These are phyloP conservation scores for Spinellus fusiger DNA, from an alignment of 192 early-diverging fungal genomes.

Conservation along the genomic window DNA sequence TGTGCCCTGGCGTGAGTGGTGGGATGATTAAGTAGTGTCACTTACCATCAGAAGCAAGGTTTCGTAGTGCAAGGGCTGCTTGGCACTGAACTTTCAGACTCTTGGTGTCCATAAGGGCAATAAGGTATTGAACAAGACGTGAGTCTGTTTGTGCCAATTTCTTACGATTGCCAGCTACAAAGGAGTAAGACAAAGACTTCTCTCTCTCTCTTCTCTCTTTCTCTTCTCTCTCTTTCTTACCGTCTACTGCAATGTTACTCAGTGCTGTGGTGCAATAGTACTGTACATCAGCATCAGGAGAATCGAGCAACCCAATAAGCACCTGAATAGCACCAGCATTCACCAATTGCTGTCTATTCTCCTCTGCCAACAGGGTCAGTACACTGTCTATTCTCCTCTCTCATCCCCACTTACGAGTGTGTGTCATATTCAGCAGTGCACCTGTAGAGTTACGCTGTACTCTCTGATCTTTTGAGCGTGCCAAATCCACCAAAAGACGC, in stretches of 20 bases:
- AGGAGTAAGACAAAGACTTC: neutral
- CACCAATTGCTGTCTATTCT: slow-evolving; percentile 79
- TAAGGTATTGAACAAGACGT: slow-evolving; percentile 65
- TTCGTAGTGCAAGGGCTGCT: slow-evolving; percentile 81
- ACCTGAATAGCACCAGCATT: slow-evolving; percentile 79
- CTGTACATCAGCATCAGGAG: slow-evolving; percentile 80
- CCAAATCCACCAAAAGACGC: slow-evolving; percentile 64
- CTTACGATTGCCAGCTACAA: slow-evolving; percentile 45
- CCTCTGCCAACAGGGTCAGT: slow-evolving; percentile 29
- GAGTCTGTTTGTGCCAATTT: slow-evolving; percentile 68
- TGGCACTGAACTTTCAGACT: slow-evolving; percentile 83
- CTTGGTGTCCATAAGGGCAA: slow-evolving; percentile 71
- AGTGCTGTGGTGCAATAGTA: slow-evolving; percentile 89
- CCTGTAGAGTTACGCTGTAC: slow-evolving; percentile 89
- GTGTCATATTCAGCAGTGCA: slow-evolving; percentile 89
- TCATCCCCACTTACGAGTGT: slow-evolving; percentile 43
- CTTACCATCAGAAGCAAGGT: slow-evolving; percentile 73
- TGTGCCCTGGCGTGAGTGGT: slow-evolving; percentile 19
- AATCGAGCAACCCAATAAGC: slow-evolving; percentile 66
- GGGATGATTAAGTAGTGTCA: neutral
- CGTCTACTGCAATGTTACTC: slow-evolving; percentile 86
- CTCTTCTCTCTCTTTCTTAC: slow-evolving; percentile 6
- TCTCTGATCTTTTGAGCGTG: slow-evolving; percentile 73
- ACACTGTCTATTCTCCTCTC: neutral
- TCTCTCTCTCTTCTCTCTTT: neutral